phyloP scores from a whole-genome alignment of 805 yeast genomes.

The Yueomyces sinensis region DNA sequence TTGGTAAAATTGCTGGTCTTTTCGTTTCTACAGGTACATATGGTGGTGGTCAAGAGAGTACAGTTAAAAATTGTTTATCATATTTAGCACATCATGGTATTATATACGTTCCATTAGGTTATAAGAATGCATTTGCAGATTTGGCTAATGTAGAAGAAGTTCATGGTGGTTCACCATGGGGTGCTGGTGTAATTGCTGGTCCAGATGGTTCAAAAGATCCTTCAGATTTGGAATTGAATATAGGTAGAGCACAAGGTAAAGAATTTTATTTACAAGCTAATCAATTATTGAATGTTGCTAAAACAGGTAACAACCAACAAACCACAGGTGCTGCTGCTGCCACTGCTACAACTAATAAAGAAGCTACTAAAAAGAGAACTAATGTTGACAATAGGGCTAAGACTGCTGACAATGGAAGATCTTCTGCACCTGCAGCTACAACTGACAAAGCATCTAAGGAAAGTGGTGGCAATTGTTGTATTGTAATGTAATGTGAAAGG shows the following conservation, averaged over 20 bases:
- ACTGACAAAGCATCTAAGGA: slow-evolving; percentile 12
- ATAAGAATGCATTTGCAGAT: slow-evolving; percentile 40
- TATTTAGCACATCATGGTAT: slow-evolving; percentile 66
- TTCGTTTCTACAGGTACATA: slow-evolving; percentile 60
- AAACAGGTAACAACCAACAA: no score
- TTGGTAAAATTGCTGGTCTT: slow-evolving; percentile 63
- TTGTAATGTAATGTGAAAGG: neutral
- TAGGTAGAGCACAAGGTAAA: slow-evolving; percentile 58
- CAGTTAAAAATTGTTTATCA: slow-evolving; percentile 45
- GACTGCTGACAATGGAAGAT: slow-evolving; percentile 4
- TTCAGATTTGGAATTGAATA: slow-evolving; percentile 43
- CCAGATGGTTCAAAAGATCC: slow-evolving; percentile 66
- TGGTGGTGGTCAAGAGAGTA: slow-evolving; percentile 72
- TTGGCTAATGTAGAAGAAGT: slow-evolving; percentile 47
- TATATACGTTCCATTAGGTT: slow-evolving; percentile 67
- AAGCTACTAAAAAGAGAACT: slow-evolving; percentile 3
- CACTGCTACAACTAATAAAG: neutral
- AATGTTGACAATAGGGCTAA: slow-evolving; percentile 14
- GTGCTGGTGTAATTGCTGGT: slow-evolving; percentile 71
- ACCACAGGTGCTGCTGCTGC: neutral
- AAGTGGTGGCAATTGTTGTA: neutral
- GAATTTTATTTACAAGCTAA: slow-evolving; percentile 37
- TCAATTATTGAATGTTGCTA: no score
- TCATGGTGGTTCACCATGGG: slow-evolving; percentile 82
- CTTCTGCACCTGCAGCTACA: no score